These are phyloP conservation scores for Citrus glauca DNA, from an alignment of 345 rosid genomes.

Conservation along the genomic window DNA sequence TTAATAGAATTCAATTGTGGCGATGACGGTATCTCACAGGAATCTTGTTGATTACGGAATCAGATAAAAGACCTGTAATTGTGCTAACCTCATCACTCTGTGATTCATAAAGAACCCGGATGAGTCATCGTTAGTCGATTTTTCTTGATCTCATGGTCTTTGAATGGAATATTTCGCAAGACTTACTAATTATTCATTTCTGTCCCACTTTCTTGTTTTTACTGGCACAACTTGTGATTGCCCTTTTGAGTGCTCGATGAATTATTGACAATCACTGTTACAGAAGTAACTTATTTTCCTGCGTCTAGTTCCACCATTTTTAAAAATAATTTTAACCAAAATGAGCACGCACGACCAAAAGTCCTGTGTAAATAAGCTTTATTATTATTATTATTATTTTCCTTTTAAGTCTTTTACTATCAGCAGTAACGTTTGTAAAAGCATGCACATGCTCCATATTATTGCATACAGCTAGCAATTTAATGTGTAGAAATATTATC, in stretches of 20 bases:
- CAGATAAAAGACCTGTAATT: background rate
- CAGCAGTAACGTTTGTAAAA: no score
- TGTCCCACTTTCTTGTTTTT: background rate
- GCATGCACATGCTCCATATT: background rate
- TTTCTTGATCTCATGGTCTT: background rate
- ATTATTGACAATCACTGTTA: background rate
- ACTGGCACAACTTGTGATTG: background rate
- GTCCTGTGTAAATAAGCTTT: background rate
- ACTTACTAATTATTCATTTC: background rate
- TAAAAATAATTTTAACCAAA: background rate
- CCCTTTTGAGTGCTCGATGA: background rate
- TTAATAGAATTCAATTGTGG: background rate
- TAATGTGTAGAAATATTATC: background rate
- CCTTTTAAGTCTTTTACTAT: background rate
- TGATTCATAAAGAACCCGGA: background rate
- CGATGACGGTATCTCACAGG: background rate
- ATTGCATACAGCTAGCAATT: no score
- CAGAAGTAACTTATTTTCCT: background rate
- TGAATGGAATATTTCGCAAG: background rate
- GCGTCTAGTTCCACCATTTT: background rate
- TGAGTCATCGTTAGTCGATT: background rate
- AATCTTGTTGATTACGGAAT: constrained; percentile 8
- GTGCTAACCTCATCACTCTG: background rate
- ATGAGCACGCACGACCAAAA: background rate
- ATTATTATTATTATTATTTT: no score